Percentiles rank a stretch among this genome's conserved stretches.
phyloP scores from a whole-genome alignment of 2,329 filamentous ascomycete species.

The Claviceps sp. region DNA sequence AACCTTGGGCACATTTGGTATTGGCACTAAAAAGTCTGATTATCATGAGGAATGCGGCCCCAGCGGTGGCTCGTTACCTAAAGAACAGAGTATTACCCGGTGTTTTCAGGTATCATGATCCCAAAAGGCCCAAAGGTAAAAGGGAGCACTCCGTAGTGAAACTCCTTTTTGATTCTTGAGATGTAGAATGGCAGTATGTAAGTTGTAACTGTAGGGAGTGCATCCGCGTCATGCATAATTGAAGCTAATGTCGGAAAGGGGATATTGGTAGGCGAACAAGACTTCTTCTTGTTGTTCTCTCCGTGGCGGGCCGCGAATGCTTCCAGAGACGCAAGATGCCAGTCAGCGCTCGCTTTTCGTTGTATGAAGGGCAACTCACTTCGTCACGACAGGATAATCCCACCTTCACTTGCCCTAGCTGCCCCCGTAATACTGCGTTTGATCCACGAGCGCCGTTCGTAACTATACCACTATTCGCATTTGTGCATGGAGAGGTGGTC shows the following conservation, averaged over 20 bases:
- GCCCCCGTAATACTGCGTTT: not conserved
- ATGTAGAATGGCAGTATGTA: not conserved
- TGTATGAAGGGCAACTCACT: not conserved
- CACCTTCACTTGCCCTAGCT: not conserved
- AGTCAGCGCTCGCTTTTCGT: not conserved
- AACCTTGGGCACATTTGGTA: not conserved
- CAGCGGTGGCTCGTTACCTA: not conserved
- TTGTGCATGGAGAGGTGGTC: not conserved
- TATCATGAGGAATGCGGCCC: constrained; percentile 2
- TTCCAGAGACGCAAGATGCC: not conserved
- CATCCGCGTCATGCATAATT: not conserved
- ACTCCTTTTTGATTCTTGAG: not conserved
- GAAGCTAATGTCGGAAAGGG: not conserved
- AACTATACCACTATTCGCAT: not conserved
- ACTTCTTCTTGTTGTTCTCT: not conserved
- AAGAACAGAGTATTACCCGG: not conserved
- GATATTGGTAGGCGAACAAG: not conserved
- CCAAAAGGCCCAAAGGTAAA: not conserved
- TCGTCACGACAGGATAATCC: not conserved
- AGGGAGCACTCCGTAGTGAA: not conserved
- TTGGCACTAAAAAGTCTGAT: constrained; percentile 3
- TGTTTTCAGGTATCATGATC: not conserved
- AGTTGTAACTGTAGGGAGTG: not conserved
- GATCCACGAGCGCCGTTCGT: not conserved
- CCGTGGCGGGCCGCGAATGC: not conserved